These are phyloP conservation scores for Thraustotheca clavata DNA, from an alignment of 352 stramenopile species.

Conservation along the genomic window DNA sequence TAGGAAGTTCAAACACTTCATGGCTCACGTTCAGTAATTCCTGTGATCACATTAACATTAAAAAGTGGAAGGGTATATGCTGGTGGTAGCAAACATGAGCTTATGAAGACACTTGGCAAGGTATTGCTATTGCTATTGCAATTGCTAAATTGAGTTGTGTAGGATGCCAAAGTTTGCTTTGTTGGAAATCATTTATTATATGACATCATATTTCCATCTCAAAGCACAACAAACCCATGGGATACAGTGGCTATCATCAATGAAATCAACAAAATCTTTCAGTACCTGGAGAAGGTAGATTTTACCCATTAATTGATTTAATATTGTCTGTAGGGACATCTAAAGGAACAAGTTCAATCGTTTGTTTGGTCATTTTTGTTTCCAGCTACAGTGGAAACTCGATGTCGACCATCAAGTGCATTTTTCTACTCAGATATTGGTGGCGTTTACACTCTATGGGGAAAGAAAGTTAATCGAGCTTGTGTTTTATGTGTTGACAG, in stretches of 20 bases:
- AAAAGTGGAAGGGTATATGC: conserved; percentile 35
- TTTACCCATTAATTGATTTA: neutral
- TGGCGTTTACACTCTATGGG: conserved; percentile 32
- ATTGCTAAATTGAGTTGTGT: neutral
- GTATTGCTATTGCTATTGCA: neutral
- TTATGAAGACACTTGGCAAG: conserved; percentile 22
- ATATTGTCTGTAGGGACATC: neutral
- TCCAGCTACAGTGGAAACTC: neutral
- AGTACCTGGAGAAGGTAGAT: conserved; percentile 28
- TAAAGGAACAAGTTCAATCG: conserved; percentile 13
- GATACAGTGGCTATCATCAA: conserved; percentile 41
- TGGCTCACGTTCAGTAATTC: conserved; percentile 19
- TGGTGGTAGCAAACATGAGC: conserved; percentile 33
- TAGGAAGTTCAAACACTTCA: conserved; percentile 28
- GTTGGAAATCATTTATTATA: conserved; percentile 46
- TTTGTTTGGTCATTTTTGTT: neutral
- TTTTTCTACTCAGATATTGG: conserved; percentile 51
- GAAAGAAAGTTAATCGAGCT: conserved; percentile 33
- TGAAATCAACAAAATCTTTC: conserved; percentile 37
- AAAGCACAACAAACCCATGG: conserved; percentile 28
- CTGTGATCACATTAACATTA: conserved; percentile 24
- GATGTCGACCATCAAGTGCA: conserved; percentile 4
- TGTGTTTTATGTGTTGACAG: conserved; percentile 38
- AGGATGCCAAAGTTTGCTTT: conserved; percentile 31
- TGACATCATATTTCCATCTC: conserved; percentile 31